These are phyloP conservation scores for Penicillium herquei DNA, from an alignment of 495 filamentous ascomycete genomes.

Conservation along the genomic window DNA sequence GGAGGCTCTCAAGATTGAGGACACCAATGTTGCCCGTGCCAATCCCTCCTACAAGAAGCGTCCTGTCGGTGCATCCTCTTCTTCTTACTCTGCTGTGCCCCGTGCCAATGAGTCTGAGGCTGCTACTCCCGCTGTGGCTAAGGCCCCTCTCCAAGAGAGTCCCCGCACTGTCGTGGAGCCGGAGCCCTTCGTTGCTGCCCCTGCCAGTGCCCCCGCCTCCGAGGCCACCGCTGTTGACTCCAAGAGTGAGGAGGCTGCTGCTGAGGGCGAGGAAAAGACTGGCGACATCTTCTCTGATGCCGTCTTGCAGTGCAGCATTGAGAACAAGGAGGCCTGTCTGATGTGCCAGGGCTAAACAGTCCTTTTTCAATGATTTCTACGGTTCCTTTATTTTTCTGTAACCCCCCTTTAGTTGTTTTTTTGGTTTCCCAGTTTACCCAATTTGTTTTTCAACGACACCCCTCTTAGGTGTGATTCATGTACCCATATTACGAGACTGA, in stretches of 20 bases:
- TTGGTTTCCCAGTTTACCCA: not conserved
- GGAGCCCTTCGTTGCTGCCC: conserved; percentile 56
- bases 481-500: conserved; percentile 45
- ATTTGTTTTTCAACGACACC: conserved; percentile 2
- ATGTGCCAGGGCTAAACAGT: conserved; percentile 79
- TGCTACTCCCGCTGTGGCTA: not conserved
- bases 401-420: not conserved
- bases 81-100: conserved; percentile 58
- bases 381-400: conserved; percentile 7
- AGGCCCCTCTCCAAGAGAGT: conserved; percentile 49
- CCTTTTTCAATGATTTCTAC: conserved; percentile 19
- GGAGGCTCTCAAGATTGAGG: conserved; percentile 84
- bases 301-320: conserved; percentile 88
- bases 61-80: conserved; percentile 44
- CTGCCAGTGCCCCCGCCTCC: conserved; percentile 27
- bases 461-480: conserved; percentile 19
- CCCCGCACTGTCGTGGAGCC: conserved; percentile 75
- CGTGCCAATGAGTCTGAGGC: conserved; percentile 43
- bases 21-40: conserved; percentile 72
- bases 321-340: conserved; percentile 83
- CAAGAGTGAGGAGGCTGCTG: conserved; percentile 53
- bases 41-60: conserved; percentile 52
- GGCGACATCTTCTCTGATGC: conserved; percentile 91
- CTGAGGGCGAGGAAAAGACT: conserved; percentile 46
- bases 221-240: conserved; percentile 12